These are phyloP conservation scores for Penicillium corylophilum DNA, from an alignment of 2,329 filamentous ascomycete genomes.

Conservation along the genomic window DNA sequence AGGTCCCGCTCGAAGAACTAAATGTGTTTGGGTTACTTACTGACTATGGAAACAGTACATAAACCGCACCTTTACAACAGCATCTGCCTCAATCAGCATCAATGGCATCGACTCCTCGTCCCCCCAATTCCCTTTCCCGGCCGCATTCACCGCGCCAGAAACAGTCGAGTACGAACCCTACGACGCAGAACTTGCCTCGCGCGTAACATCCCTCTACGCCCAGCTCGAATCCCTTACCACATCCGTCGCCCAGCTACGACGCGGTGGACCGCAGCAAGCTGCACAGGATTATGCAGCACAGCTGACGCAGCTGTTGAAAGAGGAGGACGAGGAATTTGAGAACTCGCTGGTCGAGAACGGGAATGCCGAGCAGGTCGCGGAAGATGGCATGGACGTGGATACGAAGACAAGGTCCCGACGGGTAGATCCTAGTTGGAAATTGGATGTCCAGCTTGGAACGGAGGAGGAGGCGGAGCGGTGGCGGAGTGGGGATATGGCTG, in stretches of 20 bases:
- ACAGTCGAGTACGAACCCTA: conserved; percentile 50
- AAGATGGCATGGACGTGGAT: conserved; percentile 33
- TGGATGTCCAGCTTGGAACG: conserved; percentile 34
- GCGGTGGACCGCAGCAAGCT: conserved; percentile 44
- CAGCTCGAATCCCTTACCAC: conserved; percentile 50
- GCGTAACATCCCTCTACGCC: conserved; percentile 46
- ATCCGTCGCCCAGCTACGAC: conserved; percentile 46
- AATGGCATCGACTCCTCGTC: conserved; percentile 47
- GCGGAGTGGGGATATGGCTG: conserved; percentile 43
- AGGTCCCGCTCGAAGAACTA: no score
- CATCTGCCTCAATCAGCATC: conserved; percentile 47
- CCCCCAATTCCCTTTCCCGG: conserved; percentile 32
- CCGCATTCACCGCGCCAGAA: conserved; percentile 39
- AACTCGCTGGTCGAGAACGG: conserved; percentile 32
- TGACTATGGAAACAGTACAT: conserved; percentile 40
- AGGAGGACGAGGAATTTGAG: conserved; percentile 49
- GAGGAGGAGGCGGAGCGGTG: conserved; percentile 38
- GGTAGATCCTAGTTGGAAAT: conserved; percentile 27
- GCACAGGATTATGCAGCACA: conserved; percentile 40
- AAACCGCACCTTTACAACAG: conserved; percentile 43
- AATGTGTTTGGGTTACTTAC: no score
- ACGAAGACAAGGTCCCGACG: conserved; percentile 33
- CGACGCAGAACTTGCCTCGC: conserved; percentile 44
- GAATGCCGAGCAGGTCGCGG: conserved; percentile 1
- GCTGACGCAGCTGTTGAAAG: conserved; percentile 34